Conservation (phyloP, 495 filamentous ascomycete species). For the Lepidopterella palustris region DNA sequence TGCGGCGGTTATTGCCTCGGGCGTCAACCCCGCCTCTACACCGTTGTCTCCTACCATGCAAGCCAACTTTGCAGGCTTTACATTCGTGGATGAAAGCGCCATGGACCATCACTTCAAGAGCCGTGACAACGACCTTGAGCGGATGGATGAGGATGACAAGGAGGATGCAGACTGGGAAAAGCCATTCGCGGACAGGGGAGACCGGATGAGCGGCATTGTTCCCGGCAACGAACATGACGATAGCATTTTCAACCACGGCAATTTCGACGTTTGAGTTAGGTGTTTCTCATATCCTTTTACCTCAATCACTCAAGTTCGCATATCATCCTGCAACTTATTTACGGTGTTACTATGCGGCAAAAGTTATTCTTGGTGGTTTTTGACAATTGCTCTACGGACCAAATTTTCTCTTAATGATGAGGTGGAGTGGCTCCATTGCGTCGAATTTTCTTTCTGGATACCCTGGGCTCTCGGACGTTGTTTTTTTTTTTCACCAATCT, state of each 20-base stretch:
- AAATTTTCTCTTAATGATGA: neutral
- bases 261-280: conserved; percentile 33
- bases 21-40: conserved; percentile 73
- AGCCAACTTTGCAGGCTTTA: conserved; percentile 97
- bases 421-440: conserved; percentile 11
- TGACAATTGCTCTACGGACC: neutral
- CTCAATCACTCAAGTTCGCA: conserved; percentile 6
- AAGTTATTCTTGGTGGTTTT: neutral
- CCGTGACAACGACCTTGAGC: conserved; percentile 48
- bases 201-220: conserved; percentile 37
- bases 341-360: neutral
- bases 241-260: conserved; percentile 34
- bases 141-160: conserved; percentile 61
- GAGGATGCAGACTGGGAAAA: conserved; percentile 28
- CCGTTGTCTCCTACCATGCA: conserved; percentile 91
- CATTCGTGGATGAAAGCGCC: conserved; percentile 93
- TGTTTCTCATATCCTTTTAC: neutral
- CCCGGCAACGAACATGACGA: conserved; percentile 31
- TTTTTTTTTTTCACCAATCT: neutral
- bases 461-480: conserved; percentile 6
- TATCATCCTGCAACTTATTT: conserved; percentile 8
- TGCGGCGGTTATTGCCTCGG: conserved; percentile 68
- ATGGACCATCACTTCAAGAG: conserved; percentile 81
- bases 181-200: conserved; percentile 22
- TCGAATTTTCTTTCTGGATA: conserved; percentile 21